Conservation (phyloP, 202 grass and related monocot species). For the Musa balbisiana region DNA sequence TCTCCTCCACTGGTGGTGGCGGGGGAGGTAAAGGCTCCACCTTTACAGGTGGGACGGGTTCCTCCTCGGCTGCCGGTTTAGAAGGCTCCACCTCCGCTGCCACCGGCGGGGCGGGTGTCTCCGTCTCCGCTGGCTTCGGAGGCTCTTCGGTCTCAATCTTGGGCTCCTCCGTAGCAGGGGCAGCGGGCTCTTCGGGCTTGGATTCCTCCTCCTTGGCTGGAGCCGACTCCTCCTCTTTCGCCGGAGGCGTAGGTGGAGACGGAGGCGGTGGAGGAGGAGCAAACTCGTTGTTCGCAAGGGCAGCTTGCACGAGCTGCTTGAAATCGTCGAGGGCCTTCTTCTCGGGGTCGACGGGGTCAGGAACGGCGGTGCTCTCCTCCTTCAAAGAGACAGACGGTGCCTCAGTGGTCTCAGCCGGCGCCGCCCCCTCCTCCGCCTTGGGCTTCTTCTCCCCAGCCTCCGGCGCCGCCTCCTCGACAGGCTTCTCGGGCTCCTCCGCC, state of each 20-base stretch:
- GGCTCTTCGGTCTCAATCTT: conserved; percentile 1
- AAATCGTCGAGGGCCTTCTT: conserved; percentile 90
- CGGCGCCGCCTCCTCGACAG: not conserved
- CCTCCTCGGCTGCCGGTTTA: conserved; percentile 19
- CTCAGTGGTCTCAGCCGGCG: conserved; percentile 18
- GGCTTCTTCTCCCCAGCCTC: conserved; percentile 27
- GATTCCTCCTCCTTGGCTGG: conserved; percentile 12
- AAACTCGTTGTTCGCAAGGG: conserved; percentile 70
- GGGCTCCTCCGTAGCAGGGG: not conserved
- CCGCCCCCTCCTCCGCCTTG: not conserved
- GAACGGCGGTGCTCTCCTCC: conserved; percentile 81
- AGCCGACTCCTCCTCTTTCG: conserved; percentile 7
- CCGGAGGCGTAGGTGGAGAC: conserved; percentile 20
- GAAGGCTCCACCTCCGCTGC: not conserved
- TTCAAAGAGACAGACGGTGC: conserved; percentile 50
- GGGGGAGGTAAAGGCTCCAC: not conserved
- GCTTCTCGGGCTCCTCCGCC: not conserved
- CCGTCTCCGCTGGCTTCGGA: conserved; percentile 20
- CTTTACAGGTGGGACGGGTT: conserved; percentile 21
- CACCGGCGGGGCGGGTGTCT: conserved; percentile 2
- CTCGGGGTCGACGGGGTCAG: conserved; percentile 61
- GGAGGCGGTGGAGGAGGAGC: conserved; percentile 45
- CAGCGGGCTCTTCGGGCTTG: not conserved
- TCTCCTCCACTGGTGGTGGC: conserved; percentile 30
- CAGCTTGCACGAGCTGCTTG: conserved; percentile 57